Percentiles rank a stretch among this genome's conserved stretches.
These are phyloP conservation scores for Monosporozyma servazzii DNA, from an alignment of 805 yeast genomes.

Conservation along the genomic window DNA sequence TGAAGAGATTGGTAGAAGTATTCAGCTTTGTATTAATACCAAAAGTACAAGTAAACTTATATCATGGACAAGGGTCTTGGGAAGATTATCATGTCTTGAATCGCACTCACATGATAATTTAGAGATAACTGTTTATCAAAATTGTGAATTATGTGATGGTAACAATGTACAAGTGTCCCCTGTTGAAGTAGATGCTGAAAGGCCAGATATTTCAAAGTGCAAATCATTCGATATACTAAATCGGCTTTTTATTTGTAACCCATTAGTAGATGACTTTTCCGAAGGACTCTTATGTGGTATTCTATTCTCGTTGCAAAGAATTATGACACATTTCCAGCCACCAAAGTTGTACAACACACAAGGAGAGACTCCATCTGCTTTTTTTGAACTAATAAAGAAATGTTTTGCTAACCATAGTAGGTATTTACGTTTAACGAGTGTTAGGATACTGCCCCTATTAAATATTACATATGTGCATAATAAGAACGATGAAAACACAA, in stretches of 20 bases:
- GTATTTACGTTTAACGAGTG: conserved; percentile 45
- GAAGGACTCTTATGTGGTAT: conserved; percentile 35
- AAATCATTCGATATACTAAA: conserved; percentile 24
- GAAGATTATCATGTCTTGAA: conserved; percentile 20
- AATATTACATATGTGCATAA: conserved; percentile 33
- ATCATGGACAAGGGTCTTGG: conserved; percentile 15
- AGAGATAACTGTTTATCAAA: not conserved
- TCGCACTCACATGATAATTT: not conserved
- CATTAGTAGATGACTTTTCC: conserved; percentile 17
- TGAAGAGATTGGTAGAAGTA: conserved; percentile 10
- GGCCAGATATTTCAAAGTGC: conserved; percentile 22
- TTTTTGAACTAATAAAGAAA: conserved; percentile 34
- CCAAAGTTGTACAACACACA: conserved; percentile 28
- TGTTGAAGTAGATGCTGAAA: conserved; percentile 19
- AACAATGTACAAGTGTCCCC: conserved; percentile 8
- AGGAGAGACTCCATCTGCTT: not conserved
- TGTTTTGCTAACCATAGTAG: conserved; percentile 39
- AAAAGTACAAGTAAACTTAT: conserved; percentile 12
- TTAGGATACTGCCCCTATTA: conserved; percentile 46
- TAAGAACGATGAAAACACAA: conserved; percentile 37
- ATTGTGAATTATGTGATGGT: conserved; percentile 18
- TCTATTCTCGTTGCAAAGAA: conserved; percentile 37
- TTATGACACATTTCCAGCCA: conserved; percentile 46
- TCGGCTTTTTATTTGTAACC: conserved; percentile 18
- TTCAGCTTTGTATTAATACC: conserved; percentile 12